Percentiles rank a stretch among this genome's conserved stretches.
Conservation (phyloP, 495 filamentous ascomycete species). For the Penicillium verhagenii region DNA sequence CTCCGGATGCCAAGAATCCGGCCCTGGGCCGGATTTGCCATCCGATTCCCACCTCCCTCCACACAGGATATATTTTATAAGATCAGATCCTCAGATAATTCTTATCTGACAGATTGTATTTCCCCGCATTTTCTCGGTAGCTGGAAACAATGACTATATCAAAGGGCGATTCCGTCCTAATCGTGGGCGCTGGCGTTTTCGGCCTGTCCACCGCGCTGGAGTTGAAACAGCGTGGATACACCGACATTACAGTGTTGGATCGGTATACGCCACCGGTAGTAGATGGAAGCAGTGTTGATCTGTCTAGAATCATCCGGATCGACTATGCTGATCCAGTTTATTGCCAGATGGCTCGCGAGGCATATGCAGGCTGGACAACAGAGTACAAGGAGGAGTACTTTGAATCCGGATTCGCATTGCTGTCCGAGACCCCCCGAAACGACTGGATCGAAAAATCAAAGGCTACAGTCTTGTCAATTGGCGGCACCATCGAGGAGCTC, state of each 20-base stretch:
- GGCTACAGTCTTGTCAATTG: constrained; percentile 17
- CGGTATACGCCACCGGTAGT: constrained; percentile 52
- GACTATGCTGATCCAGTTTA: constrained; percentile 72
- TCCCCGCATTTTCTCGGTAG: background rate
- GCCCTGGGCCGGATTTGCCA: constrained; percentile 7
- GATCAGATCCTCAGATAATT: background rate
- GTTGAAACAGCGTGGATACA: constrained; percentile 26
- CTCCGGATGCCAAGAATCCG: constrained; percentile 24
- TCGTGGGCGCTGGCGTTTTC: constrained; percentile 37
- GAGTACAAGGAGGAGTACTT: constrained; percentile 28
- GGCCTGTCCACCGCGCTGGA: constrained; percentile 31
- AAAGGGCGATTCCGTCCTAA: constrained; percentile 33
- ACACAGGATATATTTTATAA: constrained; percentile 4
- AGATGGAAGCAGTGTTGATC: constrained; percentile 61
- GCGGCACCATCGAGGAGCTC: constrained; percentile 24
- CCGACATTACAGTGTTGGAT: constrained; percentile 50
- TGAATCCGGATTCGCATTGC: constrained; percentile 28
- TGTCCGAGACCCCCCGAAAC: constrained; percentile 26
- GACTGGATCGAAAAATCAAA: constrained; percentile 24
- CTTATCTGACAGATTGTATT: background rate
- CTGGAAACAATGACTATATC: constrained; percentile 18
- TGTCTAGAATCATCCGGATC: constrained; percentile 64
- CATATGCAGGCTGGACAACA: constrained; percentile 63
- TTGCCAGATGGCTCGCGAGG: constrained; percentile 58
- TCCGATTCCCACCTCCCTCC: too few relatives aligned